These are phyloP conservation scores for Arachis monticola DNA, from an alignment of 331 rosid species.

Conservation along the genomic window DNA sequence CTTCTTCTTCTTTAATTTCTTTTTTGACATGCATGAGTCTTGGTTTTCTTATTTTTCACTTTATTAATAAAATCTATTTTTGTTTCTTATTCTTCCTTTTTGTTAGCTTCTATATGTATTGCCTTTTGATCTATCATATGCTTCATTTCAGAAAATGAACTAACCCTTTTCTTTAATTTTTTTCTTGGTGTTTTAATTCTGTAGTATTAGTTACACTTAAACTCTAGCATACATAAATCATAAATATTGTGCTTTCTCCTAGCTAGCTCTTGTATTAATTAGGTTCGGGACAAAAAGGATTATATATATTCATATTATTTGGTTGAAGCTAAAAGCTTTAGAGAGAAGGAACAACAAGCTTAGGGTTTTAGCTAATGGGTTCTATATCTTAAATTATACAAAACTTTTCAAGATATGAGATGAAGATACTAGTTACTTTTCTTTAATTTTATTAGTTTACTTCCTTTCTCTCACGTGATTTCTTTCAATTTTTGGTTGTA, in stretches of 20 bases:
- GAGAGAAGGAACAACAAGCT: constrained; percentile 5
- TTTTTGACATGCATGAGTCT: not conserved
- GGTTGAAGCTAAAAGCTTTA: not conserved
- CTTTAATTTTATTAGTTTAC: too few relatives aligned
- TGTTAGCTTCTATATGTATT: too few relatives aligned
- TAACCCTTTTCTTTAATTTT: not conserved
- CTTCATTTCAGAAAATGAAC: not conserved
- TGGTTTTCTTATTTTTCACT: not conserved
- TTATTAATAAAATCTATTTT: not conserved
- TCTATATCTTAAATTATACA: too few relatives aligned
- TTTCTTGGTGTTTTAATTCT: not conserved
- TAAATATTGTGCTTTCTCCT: not conserved
- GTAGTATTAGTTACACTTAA: not conserved
- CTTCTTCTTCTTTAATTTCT: not conserved
- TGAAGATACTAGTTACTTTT: too few relatives aligned
- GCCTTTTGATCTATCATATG: not conserved
- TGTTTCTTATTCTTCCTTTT: not conserved
- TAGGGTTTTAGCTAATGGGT: not conserved
- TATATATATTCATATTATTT: not conserved
- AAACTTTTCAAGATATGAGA: too few relatives aligned
- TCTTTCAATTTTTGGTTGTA: not conserved
- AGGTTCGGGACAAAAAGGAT: not conserved
- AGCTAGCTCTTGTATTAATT: constrained; percentile 10
- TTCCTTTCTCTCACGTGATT: constrained; percentile 6
- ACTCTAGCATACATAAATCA: not conserved